These are phyloP conservation scores for Psidium friedrichsthalianum DNA, from an alignment of 345 rosid genomes.

Conservation along the genomic window DNA sequence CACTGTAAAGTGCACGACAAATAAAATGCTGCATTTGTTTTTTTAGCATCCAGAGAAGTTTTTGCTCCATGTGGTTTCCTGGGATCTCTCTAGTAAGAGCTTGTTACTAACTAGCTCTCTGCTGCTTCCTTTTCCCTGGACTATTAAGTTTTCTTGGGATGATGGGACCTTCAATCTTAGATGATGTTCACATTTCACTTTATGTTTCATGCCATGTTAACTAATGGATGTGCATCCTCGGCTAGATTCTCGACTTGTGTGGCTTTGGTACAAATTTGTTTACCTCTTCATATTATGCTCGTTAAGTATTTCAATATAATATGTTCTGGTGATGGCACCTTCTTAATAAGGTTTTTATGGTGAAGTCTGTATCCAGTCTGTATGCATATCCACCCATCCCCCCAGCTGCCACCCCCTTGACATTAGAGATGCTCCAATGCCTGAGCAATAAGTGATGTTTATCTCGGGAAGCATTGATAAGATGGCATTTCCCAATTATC, in stretches of 20 bases:
- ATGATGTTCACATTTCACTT: not conserved
- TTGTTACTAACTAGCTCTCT: not conserved
- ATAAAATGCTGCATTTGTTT: not conserved
- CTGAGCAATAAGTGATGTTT: not conserved
- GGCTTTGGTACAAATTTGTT: not conserved
- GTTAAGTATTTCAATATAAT: not conserved
- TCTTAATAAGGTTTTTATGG: not conserved
- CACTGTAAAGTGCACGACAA: not conserved
- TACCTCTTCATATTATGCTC: not conserved
- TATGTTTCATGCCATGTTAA: not conserved
- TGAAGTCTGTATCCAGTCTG: not conserved
- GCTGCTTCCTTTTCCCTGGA: not conserved
- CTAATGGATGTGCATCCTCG: not conserved
- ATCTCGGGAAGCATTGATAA: not conserved
- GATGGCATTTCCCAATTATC: not conserved
- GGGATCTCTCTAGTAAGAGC: not conserved
- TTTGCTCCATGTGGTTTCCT: not conserved
- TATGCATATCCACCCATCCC: not conserved
- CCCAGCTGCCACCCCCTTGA: not conserved
- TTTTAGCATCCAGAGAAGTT: not conserved
- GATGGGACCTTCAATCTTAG: not conserved
- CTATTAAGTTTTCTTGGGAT: not conserved
- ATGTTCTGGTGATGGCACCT: not conserved
- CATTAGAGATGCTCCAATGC: not conserved
- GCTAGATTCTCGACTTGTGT: not conserved